Conservation (phyloP, 176 grass and related monocot genomes). For the Dendrocalamus sinicus region DNA sequence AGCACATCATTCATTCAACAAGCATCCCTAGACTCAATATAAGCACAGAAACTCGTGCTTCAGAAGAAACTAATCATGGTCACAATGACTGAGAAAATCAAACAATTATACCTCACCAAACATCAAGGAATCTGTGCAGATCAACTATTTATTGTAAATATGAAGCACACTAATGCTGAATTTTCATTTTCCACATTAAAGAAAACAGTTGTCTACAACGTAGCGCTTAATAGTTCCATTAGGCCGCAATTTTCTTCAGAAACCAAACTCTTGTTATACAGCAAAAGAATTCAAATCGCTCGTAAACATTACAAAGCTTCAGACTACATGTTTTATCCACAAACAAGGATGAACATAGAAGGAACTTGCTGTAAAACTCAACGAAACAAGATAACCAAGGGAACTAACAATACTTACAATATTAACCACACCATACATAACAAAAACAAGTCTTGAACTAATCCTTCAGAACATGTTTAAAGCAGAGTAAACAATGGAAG, state of each 20-base stretch:
- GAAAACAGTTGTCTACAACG: background rate
- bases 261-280: background rate
- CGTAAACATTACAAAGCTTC: background rate
- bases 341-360: slow-evolving; percentile 8
- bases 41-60: no score
- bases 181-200: background rate
- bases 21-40: no score
- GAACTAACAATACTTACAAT: background rate
- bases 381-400: background rate
- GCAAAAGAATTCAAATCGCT: background rate
- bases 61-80: background rate
- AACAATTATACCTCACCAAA: background rate
- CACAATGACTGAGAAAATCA: background rate
- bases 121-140: background rate
- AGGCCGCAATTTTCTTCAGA: background rate
- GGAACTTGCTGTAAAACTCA: background rate
- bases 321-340: background rate
- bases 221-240: background rate
- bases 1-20: no score
- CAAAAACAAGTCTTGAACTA: background rate
- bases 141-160: background rate
- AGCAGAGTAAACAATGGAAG: slow-evolving; percentile 13
- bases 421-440: background rate
- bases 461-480: background rate
- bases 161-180: background rate